Evolutionary conservation across 2,329 filamentous ascomycete species (phyloP).

Genomic region (Curvularia hawaiiensis): DNA sequence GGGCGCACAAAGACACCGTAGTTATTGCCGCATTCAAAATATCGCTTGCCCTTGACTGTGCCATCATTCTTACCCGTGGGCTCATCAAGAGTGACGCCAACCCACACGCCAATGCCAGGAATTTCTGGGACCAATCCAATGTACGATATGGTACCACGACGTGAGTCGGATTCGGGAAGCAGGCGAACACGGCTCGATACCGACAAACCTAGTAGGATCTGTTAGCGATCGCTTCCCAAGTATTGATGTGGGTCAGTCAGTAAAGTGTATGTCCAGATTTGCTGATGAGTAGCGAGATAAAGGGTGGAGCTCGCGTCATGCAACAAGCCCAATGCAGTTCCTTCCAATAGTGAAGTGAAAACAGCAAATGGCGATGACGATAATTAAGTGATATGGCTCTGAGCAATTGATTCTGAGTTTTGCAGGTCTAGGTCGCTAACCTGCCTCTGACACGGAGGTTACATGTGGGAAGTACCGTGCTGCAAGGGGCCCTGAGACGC

Average conservation of each 20-base stretch:
- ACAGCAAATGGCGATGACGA: neutral
- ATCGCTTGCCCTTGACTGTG: conserved; percentile 67
- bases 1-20: conserved; percentile 79
- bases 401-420: neutral
- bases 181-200: conserved; percentile 47
- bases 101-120: conserved; percentile 68
- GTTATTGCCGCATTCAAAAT: conserved; percentile 73
- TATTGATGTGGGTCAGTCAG: neutral
- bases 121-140: conserved; percentile 78
- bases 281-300: conserved; percentile 3
- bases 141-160: conserved; percentile 72
- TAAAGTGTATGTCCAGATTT: conserved; percentile 1
- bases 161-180: conserved; percentile 66
- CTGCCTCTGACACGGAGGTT: conserved; percentile 26
- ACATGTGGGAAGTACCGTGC: conserved; percentile 16
- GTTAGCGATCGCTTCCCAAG: conserved; percentile 1
- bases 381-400: neutral
- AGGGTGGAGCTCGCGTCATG: neutral
- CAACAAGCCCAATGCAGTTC: neutral
- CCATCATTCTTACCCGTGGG: conserved; percentile 85
- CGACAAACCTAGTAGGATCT: conserved; percentile 30
- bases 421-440: neutral
- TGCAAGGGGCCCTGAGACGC: conserved; percentile 26
- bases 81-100: conserved; percentile 76
- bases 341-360: neutral